Base-by-base conservation (phyloP, 129 eudicot genomes). In the Pseudognaphalium luteoalbum region DNA sequence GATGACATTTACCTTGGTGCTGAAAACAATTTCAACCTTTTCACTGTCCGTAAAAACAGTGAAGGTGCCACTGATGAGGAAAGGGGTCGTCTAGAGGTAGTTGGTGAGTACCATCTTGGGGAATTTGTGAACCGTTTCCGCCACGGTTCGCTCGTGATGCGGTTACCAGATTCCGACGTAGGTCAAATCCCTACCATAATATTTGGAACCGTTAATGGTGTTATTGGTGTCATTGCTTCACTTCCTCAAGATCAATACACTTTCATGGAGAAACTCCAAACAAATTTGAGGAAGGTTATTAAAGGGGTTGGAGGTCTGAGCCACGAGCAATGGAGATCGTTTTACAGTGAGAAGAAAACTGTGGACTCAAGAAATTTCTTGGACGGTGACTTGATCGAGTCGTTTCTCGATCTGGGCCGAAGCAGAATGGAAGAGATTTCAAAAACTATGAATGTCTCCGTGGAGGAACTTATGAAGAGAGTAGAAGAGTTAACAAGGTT, bases 11-110 rank as follows among this genome's bases (percentile, higher is more conserved):
- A 94, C 82, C 90, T 94, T 5, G 99, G 99, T 7, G 94, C 99
- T 2, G 99, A 94, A 69, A 94, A 91, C 51, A 94, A 91, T 19
- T 94, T 81, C 63, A 94, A 94, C 86, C 89, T 94, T 68, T 87
- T 94, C 78, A 94, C 99, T 0, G 99, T 94, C 79, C 85, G 97
- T 16, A 94, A 94, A 71, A 94, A 94, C 73, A 91, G 97, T 42
- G 99, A 94, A 78, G 99, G 97, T 16, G 93, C 99, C 66, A 94
- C 99, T 5, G 99, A 94, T 47, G 97, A 94, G 83, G 99, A 94
- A 81, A 88, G 99, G 10, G 89, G 93, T 20, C 99, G 99, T 42
- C 89, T 94, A 9, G 97, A 91, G 78, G 99, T 91, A 57, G 96
- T 88, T 7, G 99, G 97, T 28, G 97, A 91, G 73, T 91, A 94